phyloP scores from a whole-genome alignment of 805 yeast genomes.

The Yarrowia sp. region DNA sequence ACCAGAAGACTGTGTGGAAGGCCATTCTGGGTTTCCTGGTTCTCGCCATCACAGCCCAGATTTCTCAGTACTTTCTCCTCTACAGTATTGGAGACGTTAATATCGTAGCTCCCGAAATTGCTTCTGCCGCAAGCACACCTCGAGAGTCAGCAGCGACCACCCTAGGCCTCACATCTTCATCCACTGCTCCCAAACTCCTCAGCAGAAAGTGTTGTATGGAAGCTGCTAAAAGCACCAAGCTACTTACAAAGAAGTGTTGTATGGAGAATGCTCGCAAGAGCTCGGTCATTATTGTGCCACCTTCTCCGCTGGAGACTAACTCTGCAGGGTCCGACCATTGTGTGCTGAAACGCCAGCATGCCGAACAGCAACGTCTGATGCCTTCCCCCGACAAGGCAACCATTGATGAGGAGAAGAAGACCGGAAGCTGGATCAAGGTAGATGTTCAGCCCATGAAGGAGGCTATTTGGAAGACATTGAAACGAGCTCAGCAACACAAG shows the following conservation, averaged over 20 bases:
- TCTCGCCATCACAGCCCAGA: conserved; percentile 14
- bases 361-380: conserved; percentile 13
- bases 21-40: conserved; percentile 14
- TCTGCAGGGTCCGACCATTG: conserved; percentile 5
- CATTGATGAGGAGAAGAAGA: conserved; percentile 5
- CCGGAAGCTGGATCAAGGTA: not conserved
- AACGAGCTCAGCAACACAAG: conserved; percentile 26
- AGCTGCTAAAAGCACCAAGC: not conserved
- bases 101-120: conserved; percentile 18
- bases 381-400: conserved; percentile 10
- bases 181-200: no score
- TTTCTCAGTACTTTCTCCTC: conserved; percentile 11
- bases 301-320: conserved; percentile 13
- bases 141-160: not conserved
- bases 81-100: conserved; percentile 13
- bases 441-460: not conserved
- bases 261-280: conserved; percentile 15
- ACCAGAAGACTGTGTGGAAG: conserved; percentile 16
- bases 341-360: not conserved
- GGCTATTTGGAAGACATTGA: not conserved
- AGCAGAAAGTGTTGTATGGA: no score
- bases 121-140: conserved; percentile 5
- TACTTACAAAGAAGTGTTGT: conserved; percentile 14
- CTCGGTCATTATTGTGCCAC: conserved; percentile 17
- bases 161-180: not conserved